These are phyloP conservation scores for Pythium scleroteichum DNA, from an alignment of 352 stramenopile species.

Conservation along the genomic window DNA sequence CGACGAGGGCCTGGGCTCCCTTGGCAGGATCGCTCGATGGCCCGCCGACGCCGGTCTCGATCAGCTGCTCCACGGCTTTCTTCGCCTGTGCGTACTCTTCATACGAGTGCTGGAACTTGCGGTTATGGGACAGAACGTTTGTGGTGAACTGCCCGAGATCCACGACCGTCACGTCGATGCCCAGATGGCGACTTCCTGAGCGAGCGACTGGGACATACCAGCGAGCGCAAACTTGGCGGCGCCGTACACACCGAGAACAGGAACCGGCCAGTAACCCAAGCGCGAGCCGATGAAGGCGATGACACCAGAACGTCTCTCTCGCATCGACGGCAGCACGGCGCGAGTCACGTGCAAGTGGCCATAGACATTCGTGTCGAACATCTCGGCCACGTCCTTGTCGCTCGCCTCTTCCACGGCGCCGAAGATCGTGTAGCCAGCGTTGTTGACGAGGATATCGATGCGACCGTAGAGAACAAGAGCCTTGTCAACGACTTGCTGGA, in stretches of 20 bases:
- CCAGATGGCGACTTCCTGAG: slow-evolving; percentile 35
- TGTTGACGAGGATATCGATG: slow-evolving; percentile 18
- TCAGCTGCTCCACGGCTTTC: neutral
- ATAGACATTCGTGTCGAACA: slow-evolving; percentile 55
- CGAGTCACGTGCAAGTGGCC: slow-evolving; percentile 37
- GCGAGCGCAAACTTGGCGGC: slow-evolving; percentile 45
- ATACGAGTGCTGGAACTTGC: too few species aligned
- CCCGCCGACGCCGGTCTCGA: neutral
- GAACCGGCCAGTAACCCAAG: slow-evolving; percentile 33
- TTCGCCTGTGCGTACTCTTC: neutral
- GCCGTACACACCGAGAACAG: slow-evolving; percentile 36
- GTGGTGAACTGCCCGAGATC: slow-evolving; percentile 13
- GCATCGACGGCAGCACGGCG: slow-evolving; percentile 44
- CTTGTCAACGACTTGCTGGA: neutral
- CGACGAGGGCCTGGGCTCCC: slow-evolving; percentile 24
- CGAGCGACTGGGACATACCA: slow-evolving; percentile 35
- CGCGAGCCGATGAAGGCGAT: slow-evolving; percentile 49
- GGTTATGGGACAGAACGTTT: neutral
- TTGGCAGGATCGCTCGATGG: slow-evolving; percentile 20
- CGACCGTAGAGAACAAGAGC: slow-evolving; percentile 2
- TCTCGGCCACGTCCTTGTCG: slow-evolving; percentile 35
- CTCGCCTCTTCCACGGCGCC: slow-evolving; percentile 27
- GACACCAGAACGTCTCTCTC: slow-evolving; percentile 31
- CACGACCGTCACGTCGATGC: slow-evolving; percentile 24
- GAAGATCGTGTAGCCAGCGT: slow-evolving; percentile 21